Evolutionary conservation across 768 basidiomycete species (phyloP), one percentile per base, ranked within the genome.

Genomic region (Termitomyces sp.): DNA sequence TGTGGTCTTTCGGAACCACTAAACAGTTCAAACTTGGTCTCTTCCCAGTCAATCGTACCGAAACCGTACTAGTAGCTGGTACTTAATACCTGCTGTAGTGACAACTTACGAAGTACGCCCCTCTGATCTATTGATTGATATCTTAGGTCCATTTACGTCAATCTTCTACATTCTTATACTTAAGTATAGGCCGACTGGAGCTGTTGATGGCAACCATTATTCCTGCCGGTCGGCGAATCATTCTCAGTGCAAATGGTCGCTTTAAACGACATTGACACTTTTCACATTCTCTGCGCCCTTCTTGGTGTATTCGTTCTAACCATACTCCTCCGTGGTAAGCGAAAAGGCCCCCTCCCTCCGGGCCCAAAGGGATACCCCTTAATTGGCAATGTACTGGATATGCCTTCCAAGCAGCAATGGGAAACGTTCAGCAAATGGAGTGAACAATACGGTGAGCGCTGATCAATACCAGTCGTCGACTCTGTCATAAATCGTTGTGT

Each of bases 271-370:
- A 33, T 33, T 7, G 10, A 22, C 10, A 7, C 46, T 2, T 22
- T 39, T 50, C 66, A 74, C 51, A 50, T 76, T 41, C 62, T 65
- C 31, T 65, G 75, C 20, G 60, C 66, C 41, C 55, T 71, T 42
- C 56, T 71, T 16, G 65, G 66, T 16, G 44, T 77, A 50, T 66
- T 67, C 59, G 60, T 78, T 56, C 40, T 74, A 9, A 66, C 57
- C 53, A 66, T 62, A 35, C 57, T 73, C 52, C 58, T 70, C 57
- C 61, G 51, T 25, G 45, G 47, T 32, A 52, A 47, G 48, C 61
- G 57, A 15, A 33, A 16, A 6, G 36, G 27, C 0, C 49, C 36
- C 3, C 53, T 58, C 18, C 56, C 48, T 29, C 52, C 56, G 33
- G 52, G 48, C 11, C 52, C 43, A 2, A 33, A 39, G 18, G 49